Evolutionary conservation across 495 filamentous ascomycete species (phyloP).

Genomic region (Penicillium goetzii): DNA sequence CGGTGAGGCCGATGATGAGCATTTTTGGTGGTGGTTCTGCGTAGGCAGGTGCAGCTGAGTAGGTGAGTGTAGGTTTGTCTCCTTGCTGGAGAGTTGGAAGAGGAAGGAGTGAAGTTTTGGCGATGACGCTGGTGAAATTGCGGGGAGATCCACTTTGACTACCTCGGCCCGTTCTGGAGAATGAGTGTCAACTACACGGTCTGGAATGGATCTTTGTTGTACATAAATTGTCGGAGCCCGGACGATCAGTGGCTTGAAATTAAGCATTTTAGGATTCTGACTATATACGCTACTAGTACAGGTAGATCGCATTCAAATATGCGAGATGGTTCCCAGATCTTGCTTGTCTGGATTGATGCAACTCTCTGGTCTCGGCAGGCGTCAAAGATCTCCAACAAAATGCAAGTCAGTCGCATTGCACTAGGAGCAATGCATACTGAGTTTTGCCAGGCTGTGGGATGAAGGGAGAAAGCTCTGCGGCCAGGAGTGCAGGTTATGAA

Average conservation of each 20-base stretch:
- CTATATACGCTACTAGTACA: conserved; percentile 2
- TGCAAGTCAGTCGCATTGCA: neutral
- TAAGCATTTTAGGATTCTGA: neutral
- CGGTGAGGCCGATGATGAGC: conserved; percentile 95
- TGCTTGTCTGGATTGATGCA: neutral
- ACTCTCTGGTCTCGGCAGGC: neutral
- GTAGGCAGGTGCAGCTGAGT: neutral
- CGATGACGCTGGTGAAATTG: conserved; percentile 16
- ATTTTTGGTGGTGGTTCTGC: conserved; percentile 49
- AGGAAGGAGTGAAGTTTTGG: conserved; percentile 8
- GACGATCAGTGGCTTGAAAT: neutral
- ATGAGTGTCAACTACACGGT: neutral
- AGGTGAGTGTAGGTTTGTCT: neutral
- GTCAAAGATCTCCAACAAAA: neutral
- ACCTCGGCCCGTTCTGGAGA: conserved; percentile 23
- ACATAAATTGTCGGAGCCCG: neutral
- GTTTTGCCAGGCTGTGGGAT: neutral
- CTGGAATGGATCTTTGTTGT: neutral
- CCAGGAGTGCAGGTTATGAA: neutral
- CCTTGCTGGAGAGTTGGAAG: conserved; percentile 3
- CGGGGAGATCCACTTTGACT: conserved; percentile 22
- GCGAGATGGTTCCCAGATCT: conserved; percentile 5
- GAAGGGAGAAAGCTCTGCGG: neutral
- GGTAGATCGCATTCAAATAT: conserved; percentile 9
- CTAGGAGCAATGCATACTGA: neutral